phyloP scores from a whole-genome alignment of 2,329 filamentous ascomycete genomes.

The Penicillium hordei region DNA sequence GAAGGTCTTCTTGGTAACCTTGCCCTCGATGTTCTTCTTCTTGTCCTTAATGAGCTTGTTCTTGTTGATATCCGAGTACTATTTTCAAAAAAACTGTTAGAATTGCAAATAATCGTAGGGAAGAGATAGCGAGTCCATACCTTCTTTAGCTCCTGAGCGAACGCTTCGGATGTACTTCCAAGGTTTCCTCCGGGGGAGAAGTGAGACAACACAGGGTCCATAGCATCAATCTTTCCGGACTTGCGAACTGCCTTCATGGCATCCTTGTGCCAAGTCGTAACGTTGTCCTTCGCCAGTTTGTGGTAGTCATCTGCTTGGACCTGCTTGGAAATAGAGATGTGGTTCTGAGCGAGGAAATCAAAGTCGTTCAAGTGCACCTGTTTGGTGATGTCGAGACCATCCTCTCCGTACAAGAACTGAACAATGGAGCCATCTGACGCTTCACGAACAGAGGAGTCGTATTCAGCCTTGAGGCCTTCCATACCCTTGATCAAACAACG shows the following conservation, averaged over 20 bases:
- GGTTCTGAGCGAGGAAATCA: slow-evolving; percentile 83
- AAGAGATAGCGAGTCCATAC: slow-evolving; percentile 35
- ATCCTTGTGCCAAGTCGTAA: slow-evolving; percentile 60
- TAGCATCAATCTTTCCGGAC: slow-evolving; percentile 63
- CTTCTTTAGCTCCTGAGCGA: slow-evolving; percentile 68
- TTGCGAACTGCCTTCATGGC: slow-evolving; percentile 79
- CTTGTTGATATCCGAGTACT: slow-evolving; percentile 76
- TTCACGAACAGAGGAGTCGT: slow-evolving; percentile 91
- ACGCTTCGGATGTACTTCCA: slow-evolving; percentile 86
- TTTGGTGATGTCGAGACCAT: slow-evolving; percentile 91
- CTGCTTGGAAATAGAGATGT: slow-evolving; percentile 74
- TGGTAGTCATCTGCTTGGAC: slow-evolving; percentile 63
- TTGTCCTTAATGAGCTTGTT: slow-evolving; percentile 61
- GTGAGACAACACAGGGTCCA: slow-evolving; percentile 72
- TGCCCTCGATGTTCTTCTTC: slow-evolving; percentile 49
- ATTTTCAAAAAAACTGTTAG: slow-evolving; percentile 20
- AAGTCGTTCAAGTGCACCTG: slow-evolving; percentile 90
- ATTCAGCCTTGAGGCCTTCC: slow-evolving; percentile 88
- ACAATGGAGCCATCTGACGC: slow-evolving; percentile 83
- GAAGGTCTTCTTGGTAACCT: slow-evolving; percentile 67
- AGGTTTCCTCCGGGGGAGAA: slow-evolving; percentile 75
- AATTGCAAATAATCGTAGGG: neutral
- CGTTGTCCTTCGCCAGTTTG: slow-evolving; percentile 66
- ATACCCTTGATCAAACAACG: slow-evolving; percentile 98
- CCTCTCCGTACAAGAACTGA: slow-evolving; percentile 95